Evolutionary conservation across 345 rosid genomes (phyloP).

Genomic region (Diplotaxis tenuifolia): DNA sequence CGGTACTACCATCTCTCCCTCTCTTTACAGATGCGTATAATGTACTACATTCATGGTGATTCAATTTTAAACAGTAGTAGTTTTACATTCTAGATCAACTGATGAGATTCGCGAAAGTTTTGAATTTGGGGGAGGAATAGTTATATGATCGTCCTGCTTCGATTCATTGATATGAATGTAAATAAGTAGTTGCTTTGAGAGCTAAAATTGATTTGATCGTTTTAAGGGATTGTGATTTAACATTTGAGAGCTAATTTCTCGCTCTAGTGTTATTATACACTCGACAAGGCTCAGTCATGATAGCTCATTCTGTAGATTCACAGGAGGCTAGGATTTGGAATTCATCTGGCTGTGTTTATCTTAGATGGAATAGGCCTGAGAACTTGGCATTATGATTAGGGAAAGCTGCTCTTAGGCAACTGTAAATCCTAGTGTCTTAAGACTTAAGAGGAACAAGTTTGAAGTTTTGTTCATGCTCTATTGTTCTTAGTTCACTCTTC

Average conservation of each 20-base stretch:
- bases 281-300: background rate
- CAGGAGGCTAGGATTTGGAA: background rate
- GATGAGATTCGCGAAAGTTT: conserved; percentile 6
- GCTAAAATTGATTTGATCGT: too few species aligned
- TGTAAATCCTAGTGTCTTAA: too few species aligned
- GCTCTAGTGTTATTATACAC: too few species aligned
- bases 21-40: background rate
- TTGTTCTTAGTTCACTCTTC: background rate
- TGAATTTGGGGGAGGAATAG: conserved; percentile 10
- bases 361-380: background rate
- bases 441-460: background rate
- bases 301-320: background rate
- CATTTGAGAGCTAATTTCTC: background rate
- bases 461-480: background rate
- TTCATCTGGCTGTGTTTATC: background rate
- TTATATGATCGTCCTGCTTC: background rate
- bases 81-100: background rate
- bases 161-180: too few species aligned
- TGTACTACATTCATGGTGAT: background rate
- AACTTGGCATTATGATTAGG: background rate
- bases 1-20: conserved; percentile 45
- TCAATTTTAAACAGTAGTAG: background rate
- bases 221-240: conserved; percentile 6
- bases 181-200: too few species aligned
- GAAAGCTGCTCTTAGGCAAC: background rate